Conservation (phyloP, 1,284 basidiomycete genomes). For the Ceratorhiza oryzae-sativae region DNA sequence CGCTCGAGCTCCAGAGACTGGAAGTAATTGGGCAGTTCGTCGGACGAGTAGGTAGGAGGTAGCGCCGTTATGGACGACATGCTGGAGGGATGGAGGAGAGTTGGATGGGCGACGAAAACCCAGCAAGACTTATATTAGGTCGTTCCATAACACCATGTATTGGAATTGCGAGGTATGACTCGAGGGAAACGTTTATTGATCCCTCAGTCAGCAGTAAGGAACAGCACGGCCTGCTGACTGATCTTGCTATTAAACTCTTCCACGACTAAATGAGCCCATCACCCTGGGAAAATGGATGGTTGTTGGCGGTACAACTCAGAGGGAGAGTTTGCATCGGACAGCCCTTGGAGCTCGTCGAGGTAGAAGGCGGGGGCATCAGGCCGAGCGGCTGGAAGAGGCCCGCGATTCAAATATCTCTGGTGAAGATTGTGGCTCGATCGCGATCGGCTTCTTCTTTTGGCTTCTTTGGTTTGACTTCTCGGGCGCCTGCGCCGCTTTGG, state of each 20-base stretch:
- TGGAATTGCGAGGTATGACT: constrained; percentile 21
- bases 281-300: background rate
- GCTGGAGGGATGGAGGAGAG: background rate
- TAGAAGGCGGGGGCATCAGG: background rate
- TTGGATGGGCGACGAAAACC: background rate
- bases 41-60: constrained; percentile 23
- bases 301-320: background rate
- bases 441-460: background rate
- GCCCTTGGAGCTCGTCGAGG: background rate
- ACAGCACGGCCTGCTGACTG: constrained; percentile 20
- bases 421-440: background rate
- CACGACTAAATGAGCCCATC: background rate
- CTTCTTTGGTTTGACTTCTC: background rate
- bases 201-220: constrained; percentile 34
- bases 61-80: background rate
- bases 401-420: background rate
- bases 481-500: background rate
- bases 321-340: background rate
- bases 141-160: background rate
- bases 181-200: constrained; percentile 36
- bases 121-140: background rate
- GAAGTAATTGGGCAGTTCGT: constrained; percentile 22
- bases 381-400: background rate
- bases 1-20: constrained; percentile 15
- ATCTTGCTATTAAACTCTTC: background rate